Percentiles rank a stretch among this genome's conserved stretches.
Evolutionary conservation across 2,329 filamentous ascomycete species (phyloP).

Genomic region (Cladosporium sp.): DNA sequence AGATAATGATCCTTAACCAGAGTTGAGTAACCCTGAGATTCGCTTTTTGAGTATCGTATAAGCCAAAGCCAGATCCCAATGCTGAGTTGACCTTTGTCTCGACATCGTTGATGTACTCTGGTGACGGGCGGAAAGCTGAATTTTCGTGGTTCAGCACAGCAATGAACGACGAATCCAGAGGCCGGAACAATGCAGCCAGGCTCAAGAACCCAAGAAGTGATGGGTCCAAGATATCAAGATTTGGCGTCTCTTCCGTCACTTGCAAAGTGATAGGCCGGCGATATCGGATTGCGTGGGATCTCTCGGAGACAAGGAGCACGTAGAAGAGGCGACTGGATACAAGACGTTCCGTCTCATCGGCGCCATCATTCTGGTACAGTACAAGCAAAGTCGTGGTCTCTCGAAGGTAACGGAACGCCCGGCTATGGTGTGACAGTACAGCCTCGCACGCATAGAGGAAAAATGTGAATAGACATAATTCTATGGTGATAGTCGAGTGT

Average conservation of each 20-base stretch:
- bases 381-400: constrained; percentile 1
- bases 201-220: background rate
- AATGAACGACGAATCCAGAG: constrained; percentile 8
- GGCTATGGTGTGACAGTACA: constrained; percentile 4
- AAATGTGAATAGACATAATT: constrained; percentile 7
- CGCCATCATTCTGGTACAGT: background rate
- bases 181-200: background rate
- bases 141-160: constrained; percentile 2
- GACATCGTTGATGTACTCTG: constrained; percentile 5
- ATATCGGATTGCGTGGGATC: constrained; percentile 7
- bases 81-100: constrained; percentile 1
- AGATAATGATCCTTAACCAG: constrained; percentile 1
- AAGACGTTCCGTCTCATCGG: background rate
- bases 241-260: background rate
- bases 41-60: constrained; percentile 9
- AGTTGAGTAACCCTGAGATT: constrained; percentile 9
- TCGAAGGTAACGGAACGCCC: constrained; percentile 4
- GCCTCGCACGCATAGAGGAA: constrained; percentile 8
- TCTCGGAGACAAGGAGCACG: constrained; percentile 1
- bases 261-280: background rate
- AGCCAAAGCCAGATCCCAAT: background rate
- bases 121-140: background rate
- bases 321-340: background rate
- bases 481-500: background rate
- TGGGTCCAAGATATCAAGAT: background rate